Evolutionary conservation across 768 basidiomycete species (phyloP).

Genomic region (Hydnum rufescens): DNA sequence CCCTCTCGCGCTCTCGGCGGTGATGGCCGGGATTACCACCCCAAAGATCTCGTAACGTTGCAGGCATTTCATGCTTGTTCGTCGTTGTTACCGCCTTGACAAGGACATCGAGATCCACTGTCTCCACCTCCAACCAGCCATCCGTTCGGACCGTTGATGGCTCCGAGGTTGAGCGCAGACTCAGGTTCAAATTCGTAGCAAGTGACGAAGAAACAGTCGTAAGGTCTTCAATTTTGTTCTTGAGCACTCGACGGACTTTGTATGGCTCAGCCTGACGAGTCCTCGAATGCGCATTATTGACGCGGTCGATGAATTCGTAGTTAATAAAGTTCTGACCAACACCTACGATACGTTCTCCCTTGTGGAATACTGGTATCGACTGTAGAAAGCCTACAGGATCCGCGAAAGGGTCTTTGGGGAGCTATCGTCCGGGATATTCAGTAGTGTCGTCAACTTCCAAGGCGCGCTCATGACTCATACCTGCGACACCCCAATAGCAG

Average conservation of each 20-base stretch:
- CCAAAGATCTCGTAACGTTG: conserved; percentile 18
- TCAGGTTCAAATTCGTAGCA: conserved; percentile 10
- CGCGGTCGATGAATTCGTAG: conserved; percentile 23
- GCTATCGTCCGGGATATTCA: conserved; percentile 17
- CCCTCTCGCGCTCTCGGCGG: conserved; percentile 15
- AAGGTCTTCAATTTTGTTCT: conserved; percentile 38
- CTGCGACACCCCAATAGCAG: conserved; percentile 30
- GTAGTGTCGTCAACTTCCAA: background rate
- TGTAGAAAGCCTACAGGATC: conserved; percentile 38
- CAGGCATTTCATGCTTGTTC: background rate
- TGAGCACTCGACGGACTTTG: conserved; percentile 40
- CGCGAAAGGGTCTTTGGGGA: conserved; percentile 61
- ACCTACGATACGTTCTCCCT: conserved; percentile 24
- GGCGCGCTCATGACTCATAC: conserved; percentile 15
- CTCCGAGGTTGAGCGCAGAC: background rate
- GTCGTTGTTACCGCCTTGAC: conserved; percentile 24
- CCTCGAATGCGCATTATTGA: conserved; percentile 29
- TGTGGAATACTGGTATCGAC: conserved; percentile 24
- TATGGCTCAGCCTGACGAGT: conserved; percentile 30
- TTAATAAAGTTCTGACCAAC: conserved; percentile 1
- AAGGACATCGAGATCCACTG: conserved; percentile 33
- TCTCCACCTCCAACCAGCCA: conserved; percentile 20
- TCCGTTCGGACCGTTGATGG: conserved; percentile 1
- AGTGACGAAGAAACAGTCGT: conserved; percentile 21
- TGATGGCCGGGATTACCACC: conserved; percentile 17